Conservation (phyloP, 176 grass and related monocot genomes). For the Oryza coarctata region DNA sequence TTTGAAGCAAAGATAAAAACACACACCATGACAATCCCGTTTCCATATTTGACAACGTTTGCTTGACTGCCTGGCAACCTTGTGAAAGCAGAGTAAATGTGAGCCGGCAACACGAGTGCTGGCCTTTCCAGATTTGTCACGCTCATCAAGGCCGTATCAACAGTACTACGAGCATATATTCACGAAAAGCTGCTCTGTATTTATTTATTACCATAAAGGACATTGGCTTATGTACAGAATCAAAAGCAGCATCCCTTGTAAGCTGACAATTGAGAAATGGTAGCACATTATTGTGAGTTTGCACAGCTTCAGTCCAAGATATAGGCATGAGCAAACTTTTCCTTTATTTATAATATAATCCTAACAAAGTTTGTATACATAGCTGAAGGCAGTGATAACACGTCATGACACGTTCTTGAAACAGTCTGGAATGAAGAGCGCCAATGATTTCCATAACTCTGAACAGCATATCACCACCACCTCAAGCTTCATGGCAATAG, state of each 20-base stretch:
- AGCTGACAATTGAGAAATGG: not conserved
- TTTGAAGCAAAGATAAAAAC: not conserved
- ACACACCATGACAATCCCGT: not conserved
- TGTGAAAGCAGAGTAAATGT: not conserved
- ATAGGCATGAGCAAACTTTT: not conserved
- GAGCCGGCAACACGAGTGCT: not conserved
- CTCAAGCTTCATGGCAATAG: not conserved
- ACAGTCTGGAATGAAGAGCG: not conserved
- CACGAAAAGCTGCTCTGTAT: not conserved
- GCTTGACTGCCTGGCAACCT: not conserved
- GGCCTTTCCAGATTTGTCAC: not conserved
- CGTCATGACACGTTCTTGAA: not conserved
- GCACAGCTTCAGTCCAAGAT: not conserved
- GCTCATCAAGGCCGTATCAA: not conserved
- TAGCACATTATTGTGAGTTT: not conserved
- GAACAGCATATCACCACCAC: not conserved
- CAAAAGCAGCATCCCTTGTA: not conserved
- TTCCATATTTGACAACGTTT: not conserved
- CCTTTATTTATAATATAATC: not conserved
- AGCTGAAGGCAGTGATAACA: constrained; percentile 4
- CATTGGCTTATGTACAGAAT: not conserved
- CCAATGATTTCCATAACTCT: constrained; percentile 15
- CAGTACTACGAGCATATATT: not conserved
- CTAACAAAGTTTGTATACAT: constrained; percentile 7
- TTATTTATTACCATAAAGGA: not conserved